Percentiles rank a stretch among this genome's conserved stretches.
Evolutionary conservation across 768 basidiomycete genomes (phyloP).

Genomic region (Melanogaster broomeanus): DNA sequence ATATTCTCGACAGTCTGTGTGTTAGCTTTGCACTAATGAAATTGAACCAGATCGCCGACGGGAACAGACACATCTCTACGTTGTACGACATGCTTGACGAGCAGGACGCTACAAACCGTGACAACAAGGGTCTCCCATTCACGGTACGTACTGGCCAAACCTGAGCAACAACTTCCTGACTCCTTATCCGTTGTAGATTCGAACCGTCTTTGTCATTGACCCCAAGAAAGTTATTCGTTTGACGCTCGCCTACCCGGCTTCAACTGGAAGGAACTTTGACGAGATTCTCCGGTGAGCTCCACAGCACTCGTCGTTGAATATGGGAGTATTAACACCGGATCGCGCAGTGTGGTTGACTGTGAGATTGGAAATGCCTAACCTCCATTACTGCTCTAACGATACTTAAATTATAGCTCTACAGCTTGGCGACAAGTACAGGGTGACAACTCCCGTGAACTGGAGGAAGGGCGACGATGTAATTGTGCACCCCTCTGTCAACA

Average conservation of each 20-base stretch:
- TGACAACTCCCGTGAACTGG: conserved; percentile 96
- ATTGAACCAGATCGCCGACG: conserved; percentile 78
- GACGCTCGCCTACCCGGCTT: conserved; percentile 89
- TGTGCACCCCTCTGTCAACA: conserved; percentile 79
- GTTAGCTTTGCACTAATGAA: conserved; percentile 9
- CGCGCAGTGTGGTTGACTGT: conserved; percentile 71
- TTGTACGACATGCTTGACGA: conserved; percentile 97
- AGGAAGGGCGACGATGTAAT: conserved; percentile 92
- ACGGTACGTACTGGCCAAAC: conserved; percentile 50
- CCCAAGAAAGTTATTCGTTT: conserved; percentile 94
- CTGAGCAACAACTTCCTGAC: neutral
- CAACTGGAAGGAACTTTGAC: conserved; percentile 92
- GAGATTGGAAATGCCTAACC: conserved; percentile 36
- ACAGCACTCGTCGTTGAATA: neutral
- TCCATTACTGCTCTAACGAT: conserved; percentile 24
- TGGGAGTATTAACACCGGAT: conserved; percentile 9
- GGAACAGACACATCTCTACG: conserved; percentile 79
- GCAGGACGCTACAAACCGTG: conserved; percentile 89
- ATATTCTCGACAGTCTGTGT: neutral
- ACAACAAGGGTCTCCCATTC: conserved; percentile 88
- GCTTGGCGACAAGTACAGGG: conserved; percentile 79
- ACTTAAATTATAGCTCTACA: conserved; percentile 62
- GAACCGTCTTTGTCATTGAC: conserved; percentile 97
- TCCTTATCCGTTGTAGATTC: conserved; percentile 53
- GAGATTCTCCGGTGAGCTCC: conserved; percentile 58